A percentile compares a stretch with the other conserved stretches of the same genome.
These are phyloP conservation scores for Lichtheimia corymbifera DNA, from an alignment of 371 early-diverging fungal species.

Conservation along the genomic window DNA sequence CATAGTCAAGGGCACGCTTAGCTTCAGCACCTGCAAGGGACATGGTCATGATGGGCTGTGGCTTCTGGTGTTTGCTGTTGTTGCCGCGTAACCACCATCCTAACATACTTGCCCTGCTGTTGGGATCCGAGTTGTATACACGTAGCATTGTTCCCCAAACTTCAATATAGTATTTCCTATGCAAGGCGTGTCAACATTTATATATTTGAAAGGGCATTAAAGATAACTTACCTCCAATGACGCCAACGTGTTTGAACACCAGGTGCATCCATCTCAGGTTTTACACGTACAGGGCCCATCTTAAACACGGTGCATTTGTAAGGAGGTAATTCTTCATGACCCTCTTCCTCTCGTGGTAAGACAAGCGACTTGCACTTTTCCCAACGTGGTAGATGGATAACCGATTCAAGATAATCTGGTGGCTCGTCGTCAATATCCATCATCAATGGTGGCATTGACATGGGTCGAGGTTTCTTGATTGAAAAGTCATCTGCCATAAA, in stretches of 20 bases:
- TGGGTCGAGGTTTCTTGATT: not conserved
- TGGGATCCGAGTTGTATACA: conserved; percentile 33
- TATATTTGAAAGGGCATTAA: not conserved
- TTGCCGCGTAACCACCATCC: not conserved
- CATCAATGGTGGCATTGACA: not conserved
- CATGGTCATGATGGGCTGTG: conserved; percentile 21
- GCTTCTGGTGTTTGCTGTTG: not conserved
- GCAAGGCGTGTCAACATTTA: not conserved
- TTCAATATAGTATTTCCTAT: conserved; percentile 40
- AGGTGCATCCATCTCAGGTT: conserved; percentile 41
- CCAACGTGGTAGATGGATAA: conserved; percentile 12
- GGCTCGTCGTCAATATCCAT: not conserved
- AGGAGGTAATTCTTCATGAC: conserved; percentile 34
- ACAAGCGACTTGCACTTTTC: conserved; percentile 35
- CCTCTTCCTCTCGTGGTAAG: conserved; percentile 33
- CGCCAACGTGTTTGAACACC: conserved; percentile 28
- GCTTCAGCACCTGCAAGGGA: conserved; percentile 47
- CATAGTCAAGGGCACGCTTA: conserved; percentile 39
- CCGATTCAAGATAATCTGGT: conserved; percentile 16
- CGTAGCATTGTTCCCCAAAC: conserved; percentile 45
- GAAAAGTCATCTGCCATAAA: not conserved
- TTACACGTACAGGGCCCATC: conserved; percentile 45
- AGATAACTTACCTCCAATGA: conserved; percentile 34
- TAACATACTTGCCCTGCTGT: not conserved
- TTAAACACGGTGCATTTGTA: conserved; percentile 45